Base-by-base conservation (phyloP, 495 filamentous ascomycete species). In the Aspergillus conjunctus region DNA sequence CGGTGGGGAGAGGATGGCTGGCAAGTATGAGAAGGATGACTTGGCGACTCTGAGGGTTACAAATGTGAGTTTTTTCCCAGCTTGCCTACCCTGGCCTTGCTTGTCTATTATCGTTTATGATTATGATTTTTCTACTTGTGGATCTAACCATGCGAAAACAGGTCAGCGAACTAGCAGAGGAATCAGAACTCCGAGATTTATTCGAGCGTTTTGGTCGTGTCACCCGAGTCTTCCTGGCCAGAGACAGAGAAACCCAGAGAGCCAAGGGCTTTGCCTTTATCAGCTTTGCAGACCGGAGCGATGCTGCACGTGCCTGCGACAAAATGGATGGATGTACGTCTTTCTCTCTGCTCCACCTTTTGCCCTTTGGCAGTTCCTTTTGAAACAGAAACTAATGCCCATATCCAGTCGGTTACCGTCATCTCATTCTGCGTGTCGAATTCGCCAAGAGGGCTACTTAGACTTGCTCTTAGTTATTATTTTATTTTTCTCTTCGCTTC, bases 181-280 rank as follows among this genome's bases (percentile, higher is more conserved):
- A 98, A 76, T 73, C 82, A 62, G 94, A 98, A 71, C 82, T 98
- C 54, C 89, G 94, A 68, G 92, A 95, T 76, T 92, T 98, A 83
- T 98, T 98, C 81, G 92, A 96, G 78, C 85, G 94, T 44, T 97
- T 94, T 75, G 94, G 94, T 67, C 90, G 91, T 66, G 95, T 98
- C 62, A 98, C 92, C 43, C 87, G 93, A 71, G 95, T 98, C 49
- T 98, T 98, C 83, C 75, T 98, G 62, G 94, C 94, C 62, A 96
- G 96, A 80, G 95, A 98, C 77, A 81, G 94, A 71, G 95, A 98
- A 51, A 98, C 95, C 34, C 88, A 90, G 57, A 71, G 91, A 65
- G 94, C 95, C 54, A 98, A 98, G 84, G 94, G 94, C 46, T 98
- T 98, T 69, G 94, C 94, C 17, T 98, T 98, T 73, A 96, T 98